Evolutionary conservation across 257 asterid species (phyloP).

Genomic region (Thymus mandschuricus): DNA sequence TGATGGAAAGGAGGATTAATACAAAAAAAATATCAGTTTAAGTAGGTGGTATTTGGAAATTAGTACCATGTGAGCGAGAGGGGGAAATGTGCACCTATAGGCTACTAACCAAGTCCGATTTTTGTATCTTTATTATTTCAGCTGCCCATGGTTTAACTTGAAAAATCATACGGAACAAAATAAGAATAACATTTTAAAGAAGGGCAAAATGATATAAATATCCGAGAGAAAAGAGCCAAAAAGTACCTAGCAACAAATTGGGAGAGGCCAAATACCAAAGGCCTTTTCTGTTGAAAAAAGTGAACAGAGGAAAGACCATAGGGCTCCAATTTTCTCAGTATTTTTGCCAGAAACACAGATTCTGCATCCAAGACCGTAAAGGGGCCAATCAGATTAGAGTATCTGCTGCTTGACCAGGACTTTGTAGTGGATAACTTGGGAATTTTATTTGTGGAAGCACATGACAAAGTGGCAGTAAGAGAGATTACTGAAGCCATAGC

Average conservation of each 20-base stretch:
- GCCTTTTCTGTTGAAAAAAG: conserved; percentile 30
- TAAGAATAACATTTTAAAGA: background rate
- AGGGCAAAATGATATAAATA: conserved; percentile 1
- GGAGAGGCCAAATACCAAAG: conserved; percentile 38
- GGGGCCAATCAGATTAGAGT: conserved; percentile 20
- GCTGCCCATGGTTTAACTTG: background rate
- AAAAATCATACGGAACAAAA: background rate
- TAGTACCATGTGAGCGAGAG: too few species aligned
- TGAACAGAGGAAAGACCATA: conserved; percentile 32
- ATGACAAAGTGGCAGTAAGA: conserved; percentile 26
- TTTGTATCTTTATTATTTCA: background rate
- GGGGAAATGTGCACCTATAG: too few species aligned
- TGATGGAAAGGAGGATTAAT: too few species aligned
- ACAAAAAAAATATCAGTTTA: too few species aligned
- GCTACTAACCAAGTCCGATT: too few species aligned
- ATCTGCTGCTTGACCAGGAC: conserved; percentile 23
- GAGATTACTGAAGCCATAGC: conserved; percentile 41
- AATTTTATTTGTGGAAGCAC: conserved; percentile 32
- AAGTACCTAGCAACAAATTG: conserved; percentile 41
- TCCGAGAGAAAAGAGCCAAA: background rate
- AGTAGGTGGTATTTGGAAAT: too few species aligned
- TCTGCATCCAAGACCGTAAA: conserved; percentile 30
- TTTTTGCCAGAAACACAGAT: conserved; percentile 30
- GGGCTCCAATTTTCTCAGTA: conserved; percentile 41
- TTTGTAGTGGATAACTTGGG: conserved; percentile 35